Evolutionary conservation across 257 asterid species (phyloP).

Genomic region (Nicotiana paniculata): DNA sequence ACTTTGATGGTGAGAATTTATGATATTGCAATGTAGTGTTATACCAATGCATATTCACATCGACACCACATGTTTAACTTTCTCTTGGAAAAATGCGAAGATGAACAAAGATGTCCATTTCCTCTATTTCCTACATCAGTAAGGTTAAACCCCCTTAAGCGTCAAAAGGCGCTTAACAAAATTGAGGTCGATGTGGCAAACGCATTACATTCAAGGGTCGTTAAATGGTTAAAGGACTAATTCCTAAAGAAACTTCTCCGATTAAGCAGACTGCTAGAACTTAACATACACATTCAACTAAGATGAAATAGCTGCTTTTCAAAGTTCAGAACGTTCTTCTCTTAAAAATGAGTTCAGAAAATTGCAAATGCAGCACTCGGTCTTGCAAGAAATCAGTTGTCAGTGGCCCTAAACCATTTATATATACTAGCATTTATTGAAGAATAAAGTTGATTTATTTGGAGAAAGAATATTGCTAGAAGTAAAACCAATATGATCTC

Average conservation of each 20-base stretch:
- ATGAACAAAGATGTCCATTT: not conserved
- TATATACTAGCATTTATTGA: slow-evolving; percentile 22
- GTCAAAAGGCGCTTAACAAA: not conserved
- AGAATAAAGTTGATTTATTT: not conserved
- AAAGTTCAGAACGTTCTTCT: not conserved
- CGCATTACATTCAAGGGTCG: not conserved
- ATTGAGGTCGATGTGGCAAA: not conserved
- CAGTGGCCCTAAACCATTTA: not conserved
- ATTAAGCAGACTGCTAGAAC: not conserved
- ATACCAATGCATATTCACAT: not conserved
- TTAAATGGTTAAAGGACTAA: not conserved
- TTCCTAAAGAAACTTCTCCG: not conserved
- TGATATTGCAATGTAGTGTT: not conserved
- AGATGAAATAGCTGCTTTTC: not conserved
- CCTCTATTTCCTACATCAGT: not conserved
- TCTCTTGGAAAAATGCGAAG: not conserved
- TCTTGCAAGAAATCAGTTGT: not conserved
- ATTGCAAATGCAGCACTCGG: not conserved
- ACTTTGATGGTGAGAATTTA: not conserved
- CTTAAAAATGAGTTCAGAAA: not conserved
- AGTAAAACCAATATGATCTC: slow-evolving; percentile 25
- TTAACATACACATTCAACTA: not conserved
- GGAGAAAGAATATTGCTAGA: slow-evolving; percentile 6
- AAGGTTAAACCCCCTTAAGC: not conserved
- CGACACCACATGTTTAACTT: not conserved